A percentile compares a stretch with the other conserved stretches of the same genome.
phyloP scores from a whole-genome alignment of 352 stramenopile species.

The Albugo candida region DNA sequence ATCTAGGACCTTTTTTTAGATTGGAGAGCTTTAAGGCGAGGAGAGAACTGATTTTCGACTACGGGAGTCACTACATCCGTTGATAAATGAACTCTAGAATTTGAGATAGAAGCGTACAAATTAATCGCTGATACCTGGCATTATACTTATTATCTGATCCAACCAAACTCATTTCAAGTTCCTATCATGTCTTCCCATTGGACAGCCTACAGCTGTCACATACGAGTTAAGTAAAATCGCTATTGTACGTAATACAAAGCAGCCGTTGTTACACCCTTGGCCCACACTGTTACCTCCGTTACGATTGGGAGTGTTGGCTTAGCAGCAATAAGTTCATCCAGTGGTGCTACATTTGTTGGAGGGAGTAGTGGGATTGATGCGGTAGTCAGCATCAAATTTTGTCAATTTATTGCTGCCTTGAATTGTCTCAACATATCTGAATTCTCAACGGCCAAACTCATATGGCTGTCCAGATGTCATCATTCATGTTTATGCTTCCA shows the following conservation, averaged over 20 bases:
- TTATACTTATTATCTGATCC: too few species aligned
- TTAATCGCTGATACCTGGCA: too few species aligned
- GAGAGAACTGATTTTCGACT: too few species aligned
- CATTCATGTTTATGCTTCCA: constrained; percentile 26
- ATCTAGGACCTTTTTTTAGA: too few species aligned
- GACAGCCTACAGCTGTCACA: constrained; percentile 31
- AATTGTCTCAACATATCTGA: constrained; percentile 53
- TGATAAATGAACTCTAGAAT: constrained; percentile 21
- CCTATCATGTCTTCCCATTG: too few species aligned
- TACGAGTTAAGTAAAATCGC: constrained; percentile 30
- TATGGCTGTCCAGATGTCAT: constrained; percentile 57
- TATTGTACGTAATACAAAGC: constrained; percentile 18
- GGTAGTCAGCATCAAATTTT: constrained; percentile 62
- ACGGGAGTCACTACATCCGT: too few species aligned
- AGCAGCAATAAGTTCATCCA: constrained; percentile 34
- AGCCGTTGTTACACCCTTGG: constrained; percentile 36
- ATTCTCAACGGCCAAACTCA: constrained; percentile 47
- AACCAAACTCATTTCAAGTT: too few species aligned
- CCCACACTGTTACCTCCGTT: constrained; percentile 43
- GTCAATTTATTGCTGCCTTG: constrained; percentile 54
- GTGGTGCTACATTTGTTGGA: constrained; percentile 13
- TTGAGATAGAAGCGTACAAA: too few species aligned
- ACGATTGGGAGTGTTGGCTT: constrained; percentile 51
- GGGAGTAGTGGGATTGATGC: constrained; percentile 26
- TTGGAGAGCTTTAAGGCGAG: too few species aligned